Base-by-base conservation (phyloP, 805 yeast species). In the Brettanomyces custersianus region DNA sequence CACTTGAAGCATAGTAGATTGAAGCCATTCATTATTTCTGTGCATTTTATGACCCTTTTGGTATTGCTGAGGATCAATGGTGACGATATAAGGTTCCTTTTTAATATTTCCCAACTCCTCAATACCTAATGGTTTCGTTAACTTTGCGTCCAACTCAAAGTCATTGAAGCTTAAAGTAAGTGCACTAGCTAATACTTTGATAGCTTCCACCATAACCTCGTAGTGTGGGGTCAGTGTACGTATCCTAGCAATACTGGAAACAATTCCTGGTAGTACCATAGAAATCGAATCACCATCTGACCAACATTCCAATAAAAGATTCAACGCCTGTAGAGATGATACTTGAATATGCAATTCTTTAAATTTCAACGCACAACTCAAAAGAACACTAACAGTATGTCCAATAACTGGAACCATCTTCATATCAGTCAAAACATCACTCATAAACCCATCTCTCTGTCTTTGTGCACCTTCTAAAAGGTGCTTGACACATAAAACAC, bases 21-120 rank as follows among this genome's bases (percentile, higher is more conserved):
- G 59, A n/a, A 75, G 48, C 85, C 85, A 77, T 12, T 66, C 45
- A 5, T 59, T 58, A 4, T 72, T 65, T 47, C 82, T 57, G 41
- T 53, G 59, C 4, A 34, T 21, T 16, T 45, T 48, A n/a, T 25
- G 17, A 25, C 7, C 15, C 12, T 7, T 17, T 25, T 25, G 8
- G 15, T 25, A 7, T 25, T 25, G 17, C 15, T 25, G 9, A n/a
- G 6, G 18, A 19, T n/a, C 28, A 25, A 9, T 9, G 19, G 2
- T 19, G 33, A 2, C 33, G 19, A 2, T 16, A 6, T 9, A 23
- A 33, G 33, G 40, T 41, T 10, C 49, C 25, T 7, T 46, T 43
- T 4, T 47, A 47, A 9, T 49, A 29, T 3, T 44, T 27, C 9
- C 20, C 20, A 4, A 41, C 22, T 13, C 30, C 38, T 11, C 30